Base-by-base conservation (phyloP, 1,284 basidiomycete species). In the Taiwanofungus camphoratus region DNA sequence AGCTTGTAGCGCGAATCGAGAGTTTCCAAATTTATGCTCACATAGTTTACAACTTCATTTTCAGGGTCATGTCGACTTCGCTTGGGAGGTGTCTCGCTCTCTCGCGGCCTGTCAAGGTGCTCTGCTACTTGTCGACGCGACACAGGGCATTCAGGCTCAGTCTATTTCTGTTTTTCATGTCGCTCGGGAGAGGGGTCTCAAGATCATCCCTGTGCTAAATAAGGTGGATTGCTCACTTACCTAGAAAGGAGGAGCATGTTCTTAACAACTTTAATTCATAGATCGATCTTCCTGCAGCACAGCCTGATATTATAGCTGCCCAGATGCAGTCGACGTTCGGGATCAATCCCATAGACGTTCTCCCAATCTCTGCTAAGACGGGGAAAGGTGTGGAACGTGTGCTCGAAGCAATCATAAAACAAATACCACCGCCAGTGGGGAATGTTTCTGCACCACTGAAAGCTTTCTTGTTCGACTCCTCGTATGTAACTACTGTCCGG, bases 61-160 rank as follows among this genome's bases (percentile, higher is more conserved):
- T 12, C 50, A 87, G 82, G 93, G 93, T 3, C 93, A 97, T 65
- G 93, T 96, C 37, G 93, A 97, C 68, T 97, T 97, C 65, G 80
- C 89, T 46, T 95, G 94, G 81, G 96, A 99, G 65, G 92, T 99
- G 8, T 87, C 91, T 12, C 80, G 96, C 36, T 93, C 90, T 32
- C 70, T 99, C 20, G 85, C 92, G 2, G 93, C 94, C 24, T 97
- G 91, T 55, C 91, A 99, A 66, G 94, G 93, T 15, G 95, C 92
- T 3, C 64, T 99, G 36, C 70, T 99, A 11, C 74, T 87, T 2
- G 92, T 99, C 0, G 95, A 99, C 60, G 92, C 94, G 11, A 93
- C 92, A 34, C 95, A 98, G 71, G 95, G 95, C 11, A 85, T 99
- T 4, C 96, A 99, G 66, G 95, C 96, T 0, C 96, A 99, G 65